Conservation (phyloP, 306 rosid genomes). For the Pachyrhizus erosus region DNA sequence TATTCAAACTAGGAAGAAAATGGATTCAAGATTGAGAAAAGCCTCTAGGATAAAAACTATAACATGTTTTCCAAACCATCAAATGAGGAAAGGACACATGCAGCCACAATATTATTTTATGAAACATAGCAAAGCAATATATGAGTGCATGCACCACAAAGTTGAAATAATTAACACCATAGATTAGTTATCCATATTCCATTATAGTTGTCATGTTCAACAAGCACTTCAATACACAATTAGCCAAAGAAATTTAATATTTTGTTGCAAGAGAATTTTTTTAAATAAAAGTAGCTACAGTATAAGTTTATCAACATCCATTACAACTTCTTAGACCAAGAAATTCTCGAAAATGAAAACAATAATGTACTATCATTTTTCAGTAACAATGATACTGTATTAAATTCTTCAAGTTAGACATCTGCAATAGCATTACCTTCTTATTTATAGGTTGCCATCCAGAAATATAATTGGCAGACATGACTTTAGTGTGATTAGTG, state of each 20-base stretch:
- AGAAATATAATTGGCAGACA: background rate
- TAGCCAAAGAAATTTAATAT: background rate
- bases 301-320: background rate
- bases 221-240: background rate
- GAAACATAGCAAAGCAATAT: conserved; percentile 22
- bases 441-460: background rate
- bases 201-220: background rate
- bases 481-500: background rate
- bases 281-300: background rate
- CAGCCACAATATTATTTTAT: conserved; percentile 14
- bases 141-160: background rate
- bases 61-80: conserved; percentile 8
- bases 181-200: conserved; percentile 10
- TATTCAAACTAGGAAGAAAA: conserved; percentile 30
- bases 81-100: conserved; percentile 28
- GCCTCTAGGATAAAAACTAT: conserved; percentile 9
- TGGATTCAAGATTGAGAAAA: background rate
- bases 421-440: background rate
- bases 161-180: background rate
- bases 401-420: background rate
- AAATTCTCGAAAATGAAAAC: background rate
- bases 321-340: background rate
- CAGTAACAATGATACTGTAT: background rate
- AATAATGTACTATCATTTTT: conserved; percentile 5
- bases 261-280: background rate